These are phyloP conservation scores for Amphichorda felina DNA, from an alignment of 2,329 filamentous ascomycete genomes.

Conservation along the genomic window DNA sequence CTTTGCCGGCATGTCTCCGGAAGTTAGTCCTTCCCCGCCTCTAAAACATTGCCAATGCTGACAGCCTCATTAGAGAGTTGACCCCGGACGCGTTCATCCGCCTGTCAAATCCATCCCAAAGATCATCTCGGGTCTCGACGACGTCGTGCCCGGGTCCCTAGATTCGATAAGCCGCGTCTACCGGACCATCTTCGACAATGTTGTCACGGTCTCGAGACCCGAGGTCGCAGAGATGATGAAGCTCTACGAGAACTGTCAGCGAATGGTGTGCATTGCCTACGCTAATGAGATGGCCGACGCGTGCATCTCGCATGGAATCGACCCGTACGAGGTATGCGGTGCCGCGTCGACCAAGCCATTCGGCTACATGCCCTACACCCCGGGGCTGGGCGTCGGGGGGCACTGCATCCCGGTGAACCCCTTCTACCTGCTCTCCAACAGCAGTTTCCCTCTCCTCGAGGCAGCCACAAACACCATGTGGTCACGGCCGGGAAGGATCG, in stretches of 20 bases:
- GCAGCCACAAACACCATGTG: constrained; percentile 30
- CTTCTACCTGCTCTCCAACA: constrained; percentile 37
- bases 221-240: constrained; percentile 48
- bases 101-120: constrained; percentile 34
- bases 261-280: constrained; percentile 41
- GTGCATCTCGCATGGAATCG: constrained; percentile 29
- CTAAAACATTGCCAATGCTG: not conserved
- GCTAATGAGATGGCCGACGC: constrained; percentile 46
- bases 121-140: constrained; percentile 38
- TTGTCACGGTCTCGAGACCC: constrained; percentile 35
- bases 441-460: constrained; percentile 31
- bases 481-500: constrained; percentile 19
- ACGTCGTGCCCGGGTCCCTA: constrained; percentile 30
- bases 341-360: constrained; percentile 40
- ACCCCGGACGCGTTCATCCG: constrained; percentile 32
- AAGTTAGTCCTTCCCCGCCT: constrained; percentile 10
- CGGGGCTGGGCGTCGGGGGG: constrained; percentile 38
- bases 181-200: constrained; percentile 29
- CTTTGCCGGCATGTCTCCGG: constrained; percentile 37
- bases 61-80: constrained; percentile 18
- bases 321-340: constrained; percentile 35
- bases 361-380: constrained; percentile 35
- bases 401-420: constrained; percentile 47
- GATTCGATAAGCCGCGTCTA: constrained; percentile 31
- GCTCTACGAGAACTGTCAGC: constrained; percentile 45